Percentiles rank a stretch among this genome's conserved stretches.
Conservation (phyloP, 768 basidiomycete species). For the Scleroderma citrinum region DNA sequence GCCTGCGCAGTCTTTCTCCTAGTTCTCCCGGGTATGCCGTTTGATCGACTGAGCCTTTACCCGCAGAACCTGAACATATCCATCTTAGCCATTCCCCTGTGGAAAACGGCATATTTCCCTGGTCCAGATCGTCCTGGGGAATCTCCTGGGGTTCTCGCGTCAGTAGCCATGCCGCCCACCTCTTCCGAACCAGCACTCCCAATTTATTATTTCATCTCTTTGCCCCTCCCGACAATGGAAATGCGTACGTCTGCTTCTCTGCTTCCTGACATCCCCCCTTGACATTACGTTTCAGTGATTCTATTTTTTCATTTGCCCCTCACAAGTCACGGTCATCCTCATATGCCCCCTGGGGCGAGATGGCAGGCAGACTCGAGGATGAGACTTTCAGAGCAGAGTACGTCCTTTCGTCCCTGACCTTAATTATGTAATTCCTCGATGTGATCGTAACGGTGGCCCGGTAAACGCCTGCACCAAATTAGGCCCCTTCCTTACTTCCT, state of each 20-base stretch:
- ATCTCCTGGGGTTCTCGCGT: constrained; percentile 26
- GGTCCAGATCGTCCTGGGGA: constrained; percentile 20
- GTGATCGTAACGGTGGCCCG: constrained; percentile 21
- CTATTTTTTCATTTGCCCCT: constrained; percentile 23
- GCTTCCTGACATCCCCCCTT: constrained; percentile 13
- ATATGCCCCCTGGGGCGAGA: constrained; percentile 70
- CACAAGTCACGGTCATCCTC: constrained; percentile 37
- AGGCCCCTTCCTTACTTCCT: constrained; percentile 15
- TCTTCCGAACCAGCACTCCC: constrained; percentile 53
- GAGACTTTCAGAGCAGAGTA: constrained; percentile 80
- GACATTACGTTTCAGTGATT: constrained; percentile 31
- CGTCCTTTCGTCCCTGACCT: constrained; percentile 36
- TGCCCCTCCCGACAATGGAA: constrained; percentile 61
- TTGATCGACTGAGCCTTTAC: constrained; percentile 19
- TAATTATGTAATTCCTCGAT: constrained; percentile 26
- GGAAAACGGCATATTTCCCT: constrained; percentile 21
- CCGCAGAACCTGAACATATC: constrained; percentile 23
- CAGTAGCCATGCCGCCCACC: constrained; percentile 42
- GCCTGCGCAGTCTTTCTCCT: constrained; percentile 24
- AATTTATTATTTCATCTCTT: constrained; percentile 70
- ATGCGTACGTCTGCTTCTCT: constrained; percentile 23
- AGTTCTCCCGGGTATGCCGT: constrained; percentile 37
- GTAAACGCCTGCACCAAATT: constrained; percentile 9
- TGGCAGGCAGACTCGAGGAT: constrained; percentile 64
- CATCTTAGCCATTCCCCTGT: constrained; percentile 25